Evolutionary conservation across 2,329 filamentous ascomycete genomes (phyloP).

Genomic region (Dothistroma pini): DNA sequence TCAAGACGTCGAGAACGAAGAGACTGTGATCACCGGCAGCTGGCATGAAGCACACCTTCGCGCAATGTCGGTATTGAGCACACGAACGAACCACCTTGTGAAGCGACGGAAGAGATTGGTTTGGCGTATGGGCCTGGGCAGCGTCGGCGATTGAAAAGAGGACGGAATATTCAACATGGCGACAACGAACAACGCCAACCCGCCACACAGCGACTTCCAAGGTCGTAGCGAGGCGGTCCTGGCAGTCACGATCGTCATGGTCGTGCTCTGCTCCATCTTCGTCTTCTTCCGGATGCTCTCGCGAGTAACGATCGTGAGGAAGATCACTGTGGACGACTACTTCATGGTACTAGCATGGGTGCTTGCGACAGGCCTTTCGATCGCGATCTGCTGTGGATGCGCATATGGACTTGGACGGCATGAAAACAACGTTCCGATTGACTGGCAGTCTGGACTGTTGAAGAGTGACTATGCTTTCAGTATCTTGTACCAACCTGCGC

Average conservation of each 20-base stretch:
- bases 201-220: conserved; percentile 27
- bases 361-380: conserved; percentile 63
- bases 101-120: conserved; percentile 3
- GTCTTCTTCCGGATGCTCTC: conserved; percentile 71
- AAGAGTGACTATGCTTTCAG: conserved; percentile 58
- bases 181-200: conserved; percentile 15
- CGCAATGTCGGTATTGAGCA: conserved; percentile 1
- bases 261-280: conserved; percentile 68
- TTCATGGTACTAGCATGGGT: conserved; percentile 78
- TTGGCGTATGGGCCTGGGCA: conserved; percentile 14
- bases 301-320: conserved; percentile 67
- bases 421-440: conserved; percentile 55
- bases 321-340: conserved; percentile 72
- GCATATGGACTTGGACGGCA: conserved; percentile 65
- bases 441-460: conserved; percentile 53
- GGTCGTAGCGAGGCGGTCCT: conserved; percentile 52
- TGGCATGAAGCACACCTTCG: neutral
- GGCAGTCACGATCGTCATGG: conserved; percentile 65
- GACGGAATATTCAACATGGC: conserved; percentile 14
- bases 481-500: conserved; percentile 70
- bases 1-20: neutral
- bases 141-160: conserved; percentile 2
- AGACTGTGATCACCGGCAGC: neutral
- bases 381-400: conserved; percentile 63
- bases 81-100: neutral